A percentile compares a stretch with the other conserved stretches of the same genome.
Evolutionary conservation across 1,139 yeast species (phyloP).

Genomic region (Pneumocystis canis): DNA sequence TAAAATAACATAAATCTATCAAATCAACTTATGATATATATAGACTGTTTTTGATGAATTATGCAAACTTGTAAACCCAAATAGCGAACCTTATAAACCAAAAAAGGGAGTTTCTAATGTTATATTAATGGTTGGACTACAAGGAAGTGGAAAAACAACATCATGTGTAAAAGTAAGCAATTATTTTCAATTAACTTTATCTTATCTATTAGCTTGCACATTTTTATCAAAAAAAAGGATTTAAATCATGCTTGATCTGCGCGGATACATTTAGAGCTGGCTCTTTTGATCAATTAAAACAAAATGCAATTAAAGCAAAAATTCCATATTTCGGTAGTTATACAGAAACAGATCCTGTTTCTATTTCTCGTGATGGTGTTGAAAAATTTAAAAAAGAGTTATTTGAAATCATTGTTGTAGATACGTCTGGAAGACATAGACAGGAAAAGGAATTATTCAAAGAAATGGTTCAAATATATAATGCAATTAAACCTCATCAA

Average conservation of each 20-base stretch:
- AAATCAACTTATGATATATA: not conserved
- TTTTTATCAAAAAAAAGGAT: conserved; percentile 83
- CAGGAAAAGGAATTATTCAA: conserved; percentile 84
- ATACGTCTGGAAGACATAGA: conserved; percentile 95
- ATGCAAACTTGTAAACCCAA: conserved; percentile 64
- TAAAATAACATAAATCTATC: not conserved
- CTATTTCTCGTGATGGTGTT: conserved; percentile 84
- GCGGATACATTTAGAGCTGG: conserved; percentile 99
- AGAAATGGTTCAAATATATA: conserved; percentile 88
- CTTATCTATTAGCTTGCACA: conserved; percentile 45
- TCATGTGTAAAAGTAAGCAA: conserved; percentile 60
- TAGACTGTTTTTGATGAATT: conserved; percentile 79
- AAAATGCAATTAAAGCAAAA: conserved; percentile 87
- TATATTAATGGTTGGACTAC: conserved; percentile 94
- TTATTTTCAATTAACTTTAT: not conserved
- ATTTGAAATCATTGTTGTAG: conserved; percentile 87
- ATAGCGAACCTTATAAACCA: conserved; percentile 60
- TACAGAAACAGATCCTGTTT: conserved; percentile 89
- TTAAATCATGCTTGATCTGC: conserved; percentile 90
- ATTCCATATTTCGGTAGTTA: conserved; percentile 93
- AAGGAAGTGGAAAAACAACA: conserved; percentile 98
- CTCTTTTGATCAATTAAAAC: conserved; percentile 96
- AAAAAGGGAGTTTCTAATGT: conserved; percentile 60
- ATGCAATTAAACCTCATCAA: conserved; percentile 76
- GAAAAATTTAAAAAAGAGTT: conserved; percentile 78